Conservation (phyloP, 2,329 filamentous ascomycete species). For the Penicillium freii region DNA sequence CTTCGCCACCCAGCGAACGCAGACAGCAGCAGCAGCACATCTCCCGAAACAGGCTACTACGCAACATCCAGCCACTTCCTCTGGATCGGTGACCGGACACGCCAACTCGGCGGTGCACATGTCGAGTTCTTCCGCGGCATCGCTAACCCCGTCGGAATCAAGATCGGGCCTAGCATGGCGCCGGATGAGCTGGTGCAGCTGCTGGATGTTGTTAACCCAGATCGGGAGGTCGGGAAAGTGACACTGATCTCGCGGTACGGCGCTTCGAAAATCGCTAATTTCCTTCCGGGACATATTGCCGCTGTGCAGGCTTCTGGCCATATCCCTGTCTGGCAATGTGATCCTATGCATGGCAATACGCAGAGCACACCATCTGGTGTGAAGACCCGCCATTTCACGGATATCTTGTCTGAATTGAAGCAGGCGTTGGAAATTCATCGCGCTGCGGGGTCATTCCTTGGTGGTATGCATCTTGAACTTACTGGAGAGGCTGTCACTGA, state of each 20-base stretch:
- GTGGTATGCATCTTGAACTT: slow-evolving; percentile 90
- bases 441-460: slow-evolving; percentile 78
- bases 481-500: slow-evolving; percentile 96
- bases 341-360: slow-evolving; percentile 93
- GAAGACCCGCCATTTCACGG: slow-evolving; percentile 88
- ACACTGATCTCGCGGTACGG: slow-evolving; percentile 96
- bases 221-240: slow-evolving; percentile 81
- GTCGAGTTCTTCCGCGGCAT: slow-evolving; percentile 97
- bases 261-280: slow-evolving; percentile 67
- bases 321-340: slow-evolving; percentile 91
- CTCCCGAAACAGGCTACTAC: slow-evolving; percentile 63
- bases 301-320: slow-evolving; percentile 78
- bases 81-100: slow-evolving; percentile 96
- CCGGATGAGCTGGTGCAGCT: slow-evolving; percentile 72
- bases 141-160: slow-evolving; percentile 93
- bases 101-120: slow-evolving; percentile 88
- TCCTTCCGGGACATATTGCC: slow-evolving; percentile 82
- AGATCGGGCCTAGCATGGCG: slow-evolving; percentile 85
- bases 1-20: slow-evolving; percentile 54
- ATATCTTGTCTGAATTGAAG: slow-evolving; percentile 84
- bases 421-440: slow-evolving; percentile 83
- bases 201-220: slow-evolving; percentile 81
- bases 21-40: slow-evolving; percentile 1
- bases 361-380: slow-evolving; percentile 68
- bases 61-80: slow-evolving; percentile 95